Conservation (phyloP, 2,329 filamentous ascomycete species). For the Cladophialophora chaetospira region DNA sequence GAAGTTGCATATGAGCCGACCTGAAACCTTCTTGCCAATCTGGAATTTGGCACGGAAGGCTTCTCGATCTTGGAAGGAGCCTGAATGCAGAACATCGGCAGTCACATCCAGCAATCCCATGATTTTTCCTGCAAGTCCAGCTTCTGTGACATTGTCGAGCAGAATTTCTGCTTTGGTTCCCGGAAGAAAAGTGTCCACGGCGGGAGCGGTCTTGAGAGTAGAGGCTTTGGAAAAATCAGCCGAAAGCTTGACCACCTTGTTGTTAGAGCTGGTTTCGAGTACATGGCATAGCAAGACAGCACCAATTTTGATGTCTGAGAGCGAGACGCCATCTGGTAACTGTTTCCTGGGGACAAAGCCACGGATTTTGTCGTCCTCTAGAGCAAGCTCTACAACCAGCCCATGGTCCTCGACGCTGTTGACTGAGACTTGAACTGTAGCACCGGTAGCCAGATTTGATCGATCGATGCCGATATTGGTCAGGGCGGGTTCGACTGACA, state of each 20-base stretch:
- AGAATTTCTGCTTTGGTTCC: slow-evolving; percentile 88
- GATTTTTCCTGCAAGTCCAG: slow-evolving; percentile 84
- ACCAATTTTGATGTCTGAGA: slow-evolving; percentile 75
- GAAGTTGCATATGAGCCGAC: slow-evolving; percentile 84
- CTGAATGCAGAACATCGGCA: slow-evolving; percentile 87
- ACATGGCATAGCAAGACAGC: slow-evolving; percentile 83
- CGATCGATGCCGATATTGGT: slow-evolving; percentile 74
- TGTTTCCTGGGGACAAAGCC: slow-evolving; percentile 88
- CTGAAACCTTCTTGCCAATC: slow-evolving; percentile 79
- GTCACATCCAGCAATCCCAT: slow-evolving; percentile 90
- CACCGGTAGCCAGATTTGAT: slow-evolving; percentile 72
- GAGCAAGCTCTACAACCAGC: slow-evolving; percentile 85
- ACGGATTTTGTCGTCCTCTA: slow-evolving; percentile 67
- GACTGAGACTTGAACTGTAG: slow-evolving; percentile 83
- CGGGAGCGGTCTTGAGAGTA: slow-evolving; percentile 75
- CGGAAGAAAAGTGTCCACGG: slow-evolving; percentile 85
- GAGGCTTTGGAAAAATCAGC: slow-evolving; percentile 57
- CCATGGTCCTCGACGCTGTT: slow-evolving; percentile 94
- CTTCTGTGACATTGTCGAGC: slow-evolving; percentile 70
- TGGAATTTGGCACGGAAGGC: slow-evolving; percentile 71
- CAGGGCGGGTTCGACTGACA: slow-evolving; percentile 77
- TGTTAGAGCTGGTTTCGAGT: slow-evolving; percentile 70
- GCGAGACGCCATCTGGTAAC: slow-evolving; percentile 65
- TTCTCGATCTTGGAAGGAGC: slow-evolving; percentile 69
- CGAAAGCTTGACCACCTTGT: slow-evolving; percentile 84